Evolutionary conservation across 2,329 filamentous ascomycete species (phyloP).

Genomic region (Emmonsiellopsis sp.): DNA sequence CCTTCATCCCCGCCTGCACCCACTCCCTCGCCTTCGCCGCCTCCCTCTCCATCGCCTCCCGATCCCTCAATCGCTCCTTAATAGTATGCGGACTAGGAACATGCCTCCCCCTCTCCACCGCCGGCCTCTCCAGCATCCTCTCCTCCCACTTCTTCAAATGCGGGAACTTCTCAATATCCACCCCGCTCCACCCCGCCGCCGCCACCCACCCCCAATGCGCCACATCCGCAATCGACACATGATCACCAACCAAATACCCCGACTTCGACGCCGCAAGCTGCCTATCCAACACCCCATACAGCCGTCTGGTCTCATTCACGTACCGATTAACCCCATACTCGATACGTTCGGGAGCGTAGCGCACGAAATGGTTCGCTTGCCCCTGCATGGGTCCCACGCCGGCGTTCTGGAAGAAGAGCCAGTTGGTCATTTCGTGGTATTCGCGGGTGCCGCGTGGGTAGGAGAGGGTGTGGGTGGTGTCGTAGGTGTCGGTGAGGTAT

Average conservation of each 20-base stretch:
- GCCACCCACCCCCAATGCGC: conserved; percentile 72
- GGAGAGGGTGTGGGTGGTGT: conserved; percentile 71
- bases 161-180: conserved; percentile 69
- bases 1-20: conserved; percentile 63
- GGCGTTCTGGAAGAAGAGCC: conserved; percentile 70
- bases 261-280: conserved; percentile 49
- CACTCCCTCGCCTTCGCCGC: conserved; percentile 49
- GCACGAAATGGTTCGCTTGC: conserved; percentile 74
- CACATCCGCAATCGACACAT: conserved; percentile 58
- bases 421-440: conserved; percentile 70
- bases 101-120: conserved; percentile 65
- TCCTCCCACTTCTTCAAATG: conserved; percentile 69
- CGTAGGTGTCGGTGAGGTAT: conserved; percentile 75
- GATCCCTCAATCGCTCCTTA: conserved; percentile 51
- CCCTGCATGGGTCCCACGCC: conserved; percentile 77
- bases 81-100: conserved; percentile 57
- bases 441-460: conserved; percentile 66
- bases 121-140: conserved; percentile 58
- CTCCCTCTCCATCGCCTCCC: conserved; percentile 47
- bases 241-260: conserved; percentile 44
- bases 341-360: conserved; percentile 76
- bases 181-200: conserved; percentile 48
- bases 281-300: conserved; percentile 69
- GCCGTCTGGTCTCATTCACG: conserved; percentile 69
- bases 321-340: conserved; percentile 77